Evolutionary conservation across 805 yeast genomes (phyloP), one percentile per base, ranked within the genome.

Genomic region (Candida endomychidarum): DNA sequence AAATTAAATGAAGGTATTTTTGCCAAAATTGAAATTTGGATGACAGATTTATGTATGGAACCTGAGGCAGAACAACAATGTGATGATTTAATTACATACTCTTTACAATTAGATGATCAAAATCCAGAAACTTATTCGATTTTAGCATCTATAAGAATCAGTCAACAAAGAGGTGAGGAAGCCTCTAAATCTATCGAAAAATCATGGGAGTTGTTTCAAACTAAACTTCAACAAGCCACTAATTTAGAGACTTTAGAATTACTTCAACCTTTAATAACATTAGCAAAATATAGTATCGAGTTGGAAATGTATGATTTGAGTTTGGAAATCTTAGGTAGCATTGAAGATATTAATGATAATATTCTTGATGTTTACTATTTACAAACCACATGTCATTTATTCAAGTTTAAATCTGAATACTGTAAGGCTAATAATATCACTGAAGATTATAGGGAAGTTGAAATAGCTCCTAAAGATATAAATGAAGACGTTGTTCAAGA

Each of bases 21-120:
- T 50, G 82, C 96, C 5, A 75, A 83, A 67, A 85, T 93, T 54
- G 99, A 91, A 62, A 84, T 87, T 42, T 90, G 96, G 96, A 87
- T 89, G 97, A 91, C 98, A 1, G 97, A 91, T 67, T 68, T 90
- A 48, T 90, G 98, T 67, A 88, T 90, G 96, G 95, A 87, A 53
- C 80, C 80, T 2, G 81, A 83, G 49, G 98, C 98, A 2, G 98
- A 93, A 62, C 16, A 59, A 7, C 74, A 79, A 58, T 93, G 98
- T 64, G 85, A 89, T 51, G 71, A 71, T 40, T 70, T 86, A 48
- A 82, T 90, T 40, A 61, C 75, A 8, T 77, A 75, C 49, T 80
- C 95, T 1, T 61, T 87, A 53, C 63, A 75, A 38, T 61, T 86
- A 23, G 84, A 83, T 47, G 67, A 68, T 16, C 51, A 60, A 22